phyloP scores from a whole-genome alignment of 2,329 filamentous ascomycete genomes.

The Aspergillus latus region DNA sequence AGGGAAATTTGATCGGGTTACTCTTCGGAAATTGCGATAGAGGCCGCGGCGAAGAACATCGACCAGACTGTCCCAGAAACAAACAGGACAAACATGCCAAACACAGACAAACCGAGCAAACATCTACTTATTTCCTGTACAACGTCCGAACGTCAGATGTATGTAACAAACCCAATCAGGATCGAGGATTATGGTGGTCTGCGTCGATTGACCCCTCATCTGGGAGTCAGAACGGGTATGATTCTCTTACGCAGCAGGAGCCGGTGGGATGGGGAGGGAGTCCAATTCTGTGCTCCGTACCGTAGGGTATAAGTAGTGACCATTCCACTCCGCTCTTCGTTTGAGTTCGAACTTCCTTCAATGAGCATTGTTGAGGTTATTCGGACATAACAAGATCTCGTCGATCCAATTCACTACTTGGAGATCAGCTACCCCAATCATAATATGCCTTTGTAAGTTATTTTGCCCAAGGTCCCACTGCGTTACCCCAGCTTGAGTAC shows the following conservation, averaged over 20 bases:
- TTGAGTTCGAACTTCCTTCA: background rate
- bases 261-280: background rate
- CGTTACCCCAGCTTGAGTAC: background rate
- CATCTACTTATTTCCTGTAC: background rate
- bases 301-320: conserved; percentile 13
- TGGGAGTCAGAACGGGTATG: background rate
- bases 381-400: background rate
- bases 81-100: conserved; percentile 33
- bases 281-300: background rate
- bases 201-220: conserved; percentile 5
- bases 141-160: conserved; percentile 1
- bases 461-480: background rate
- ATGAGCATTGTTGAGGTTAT: background rate
- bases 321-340: background rate
- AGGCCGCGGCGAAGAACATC: conserved; percentile 1
- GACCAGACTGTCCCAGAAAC: background rate
- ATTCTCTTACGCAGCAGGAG: background rate
- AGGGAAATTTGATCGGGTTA: background rate
- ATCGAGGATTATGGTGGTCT: background rate
- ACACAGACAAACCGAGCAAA: conserved; percentile 9
- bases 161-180: conserved; percentile 7
- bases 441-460: conserved; percentile 25
- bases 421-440: background rate
- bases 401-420: background rate
- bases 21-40: conserved; percentile 7